Conservation (phyloP, 2,329 filamentous ascomycete genomes). For the Colletotrichum liriopes region DNA sequence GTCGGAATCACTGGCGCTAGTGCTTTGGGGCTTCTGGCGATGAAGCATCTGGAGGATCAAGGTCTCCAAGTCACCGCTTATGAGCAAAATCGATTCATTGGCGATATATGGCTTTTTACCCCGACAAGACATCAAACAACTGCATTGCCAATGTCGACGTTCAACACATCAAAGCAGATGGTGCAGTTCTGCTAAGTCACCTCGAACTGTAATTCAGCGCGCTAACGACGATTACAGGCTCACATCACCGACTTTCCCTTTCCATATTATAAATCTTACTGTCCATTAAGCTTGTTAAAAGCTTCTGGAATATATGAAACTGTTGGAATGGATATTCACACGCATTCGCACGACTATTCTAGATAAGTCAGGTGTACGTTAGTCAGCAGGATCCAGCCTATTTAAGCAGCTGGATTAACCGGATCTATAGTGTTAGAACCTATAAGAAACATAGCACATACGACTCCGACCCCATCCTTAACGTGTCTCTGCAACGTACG, state of each 20-base stretch:
- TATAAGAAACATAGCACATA: too few relatives aligned
- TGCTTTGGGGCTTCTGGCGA: constrained; percentile 38
- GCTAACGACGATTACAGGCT: neutral
- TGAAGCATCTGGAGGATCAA: constrained; percentile 42
- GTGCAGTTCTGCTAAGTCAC: neutral
- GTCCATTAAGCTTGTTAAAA: neutral
- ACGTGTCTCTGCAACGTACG: too few relatives aligned
- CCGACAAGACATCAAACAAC: constrained; percentile 23
- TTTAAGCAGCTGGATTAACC: too few relatives aligned
- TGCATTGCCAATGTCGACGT: constrained; percentile 34
- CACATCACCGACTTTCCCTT: constrained; percentile 41
- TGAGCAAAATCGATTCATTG: constrained; percentile 35
- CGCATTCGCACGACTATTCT: too few relatives aligned
- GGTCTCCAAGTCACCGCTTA: constrained; percentile 40
- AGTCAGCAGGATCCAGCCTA: too few relatives aligned
- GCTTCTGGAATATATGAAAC: neutral
- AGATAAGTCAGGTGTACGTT: too few relatives aligned
- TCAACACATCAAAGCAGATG: constrained; percentile 40
- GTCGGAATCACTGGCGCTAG: constrained; percentile 49
- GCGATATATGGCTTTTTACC: constrained; percentile 40
- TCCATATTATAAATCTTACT: neutral
- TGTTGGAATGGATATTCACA: too few relatives aligned
- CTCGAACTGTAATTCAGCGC: neutral
- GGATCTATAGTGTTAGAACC: too few relatives aligned
- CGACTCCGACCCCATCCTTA: too few relatives aligned